Evolutionary conservation across 768 basidiomycete genomes (phyloP).

Genomic region (Collybia sordida): DNA sequence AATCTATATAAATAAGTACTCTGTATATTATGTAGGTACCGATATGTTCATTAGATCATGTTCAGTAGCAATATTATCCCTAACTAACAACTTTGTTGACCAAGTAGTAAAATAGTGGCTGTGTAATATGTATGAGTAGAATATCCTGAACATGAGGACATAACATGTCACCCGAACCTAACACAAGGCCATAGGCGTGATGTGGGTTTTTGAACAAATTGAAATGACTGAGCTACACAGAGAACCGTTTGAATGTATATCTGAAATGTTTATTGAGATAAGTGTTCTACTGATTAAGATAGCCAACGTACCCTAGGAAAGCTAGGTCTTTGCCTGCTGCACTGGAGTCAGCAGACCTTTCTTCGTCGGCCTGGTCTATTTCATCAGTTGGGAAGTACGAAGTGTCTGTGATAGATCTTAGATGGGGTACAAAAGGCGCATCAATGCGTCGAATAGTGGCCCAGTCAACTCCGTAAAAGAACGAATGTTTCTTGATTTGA

Average conservation of each 20-base stretch:
- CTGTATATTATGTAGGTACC: no score
- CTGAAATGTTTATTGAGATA: constrained; percentile 31
- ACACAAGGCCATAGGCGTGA: constrained; percentile 34
- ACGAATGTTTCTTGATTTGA: constrained; percentile 88
- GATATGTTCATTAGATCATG: no score
- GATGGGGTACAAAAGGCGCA: constrained; percentile 93
- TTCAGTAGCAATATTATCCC: no score
- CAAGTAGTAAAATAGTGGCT: background rate
- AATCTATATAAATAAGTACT: no score
- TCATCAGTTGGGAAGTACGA: constrained; percentile 99
- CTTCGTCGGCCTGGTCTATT: constrained; percentile 71
- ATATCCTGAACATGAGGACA: no score
- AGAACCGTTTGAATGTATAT: constrained; percentile 81
- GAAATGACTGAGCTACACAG: constrained; percentile 31
- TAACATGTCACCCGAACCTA: background rate
- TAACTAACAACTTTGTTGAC: background rate
- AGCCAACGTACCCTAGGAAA: constrained; percentile 56
- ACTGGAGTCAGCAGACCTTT: constrained; percentile 35
- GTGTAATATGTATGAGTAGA: no score
- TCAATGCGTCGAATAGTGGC: constrained; percentile 82
- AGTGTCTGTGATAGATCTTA: constrained; percentile 91
- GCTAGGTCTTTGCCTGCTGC: constrained; percentile 58
- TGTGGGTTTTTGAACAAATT: background rate
- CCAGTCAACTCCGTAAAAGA: constrained; percentile 98
- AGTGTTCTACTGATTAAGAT: background rate